These are phyloP conservation scores for Microthyrium microscopicum DNA, from an alignment of 2,329 filamentous ascomycete species.

Conservation along the genomic window DNA sequence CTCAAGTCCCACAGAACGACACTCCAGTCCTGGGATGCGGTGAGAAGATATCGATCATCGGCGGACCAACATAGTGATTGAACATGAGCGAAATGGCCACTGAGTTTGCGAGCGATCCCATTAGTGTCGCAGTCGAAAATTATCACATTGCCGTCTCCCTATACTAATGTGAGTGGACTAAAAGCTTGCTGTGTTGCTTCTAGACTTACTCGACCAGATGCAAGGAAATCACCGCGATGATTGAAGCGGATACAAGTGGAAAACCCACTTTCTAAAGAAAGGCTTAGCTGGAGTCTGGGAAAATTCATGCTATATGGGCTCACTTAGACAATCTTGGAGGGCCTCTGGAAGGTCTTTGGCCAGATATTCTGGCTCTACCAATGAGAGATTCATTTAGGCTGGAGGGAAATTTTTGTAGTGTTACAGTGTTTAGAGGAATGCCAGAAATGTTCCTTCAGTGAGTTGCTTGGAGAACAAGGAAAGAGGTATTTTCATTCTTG, in stretches of 20 bases:
- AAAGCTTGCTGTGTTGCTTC: too few relatives aligned
- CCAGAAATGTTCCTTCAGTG: background rate
- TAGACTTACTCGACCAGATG: slow-evolving; percentile 59
- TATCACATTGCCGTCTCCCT: slow-evolving; percentile 77
- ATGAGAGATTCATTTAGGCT: slow-evolving; percentile 49
- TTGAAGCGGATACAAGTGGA: slow-evolving; percentile 69
- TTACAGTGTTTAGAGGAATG: background rate
- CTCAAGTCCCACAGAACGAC: slow-evolving; percentile 88
- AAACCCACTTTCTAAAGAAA: slow-evolving; percentile 39
- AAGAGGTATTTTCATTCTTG: background rate
- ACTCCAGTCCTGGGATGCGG: slow-evolving; percentile 91
- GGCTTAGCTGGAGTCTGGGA: too few relatives aligned
- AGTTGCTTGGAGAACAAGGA: background rate
- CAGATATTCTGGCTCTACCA: slow-evolving; percentile 55
- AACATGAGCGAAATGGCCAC: slow-evolving; percentile 84
- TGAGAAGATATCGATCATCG: slow-evolving; percentile 79
- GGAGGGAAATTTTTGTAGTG: background rate
- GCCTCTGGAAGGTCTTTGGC: slow-evolving; percentile 79
- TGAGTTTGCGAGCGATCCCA: slow-evolving; percentile 83
- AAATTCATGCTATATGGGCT: background rate
- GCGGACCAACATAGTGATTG: slow-evolving; percentile 79
- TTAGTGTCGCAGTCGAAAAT: slow-evolving; percentile 97
- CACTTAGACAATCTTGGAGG: slow-evolving; percentile 61
- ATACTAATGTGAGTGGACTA: slow-evolving; percentile 8
- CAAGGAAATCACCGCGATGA: slow-evolving; percentile 83